Percentiles rank a stretch among this genome's conserved stretches.
These are phyloP conservation scores for Saposhnikovia divaricata DNA, from an alignment of 129 eudicot species.

Conservation along the genomic window DNA sequence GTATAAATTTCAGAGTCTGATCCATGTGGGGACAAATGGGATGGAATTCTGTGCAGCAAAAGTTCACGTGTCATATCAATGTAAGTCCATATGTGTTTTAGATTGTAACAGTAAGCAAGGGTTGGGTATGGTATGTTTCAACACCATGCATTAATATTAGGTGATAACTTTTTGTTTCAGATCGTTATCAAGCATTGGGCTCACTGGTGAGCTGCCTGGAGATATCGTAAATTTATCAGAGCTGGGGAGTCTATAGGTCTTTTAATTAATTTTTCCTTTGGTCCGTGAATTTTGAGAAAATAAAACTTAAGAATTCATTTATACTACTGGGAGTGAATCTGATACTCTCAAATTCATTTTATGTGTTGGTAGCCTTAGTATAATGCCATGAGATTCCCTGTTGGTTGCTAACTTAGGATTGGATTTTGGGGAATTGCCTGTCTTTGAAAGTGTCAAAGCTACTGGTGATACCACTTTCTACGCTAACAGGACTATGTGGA, in stretches of 20 bases:
- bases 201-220: constrained; percentile 48
- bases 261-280: constrained; percentile 5
- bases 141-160: background rate
- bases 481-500: no score
- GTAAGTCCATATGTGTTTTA: background rate
- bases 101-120: background rate
- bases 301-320: background rate
- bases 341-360: no score
- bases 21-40: constrained; percentile 60
- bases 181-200: constrained; percentile 42
- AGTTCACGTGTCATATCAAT: constrained; percentile 27
- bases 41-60: constrained; percentile 49
- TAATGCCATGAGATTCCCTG: no score
- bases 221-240: constrained; percentile 60
- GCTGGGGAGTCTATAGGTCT: constrained; percentile 57
- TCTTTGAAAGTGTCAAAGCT: no score
- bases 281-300: background rate
- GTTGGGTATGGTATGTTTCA: background rate
- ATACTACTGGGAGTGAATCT: background rate
- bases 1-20: constrained; percentile 22
- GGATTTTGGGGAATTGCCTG: no score
- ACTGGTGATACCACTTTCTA: no score
- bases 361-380: no score
- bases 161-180: constrained; percentile 34
- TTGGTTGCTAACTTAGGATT: no score